These are phyloP conservation scores for Boletus patriciae DNA, from an alignment of 768 basidiomycete genomes.

Conservation along the genomic window DNA sequence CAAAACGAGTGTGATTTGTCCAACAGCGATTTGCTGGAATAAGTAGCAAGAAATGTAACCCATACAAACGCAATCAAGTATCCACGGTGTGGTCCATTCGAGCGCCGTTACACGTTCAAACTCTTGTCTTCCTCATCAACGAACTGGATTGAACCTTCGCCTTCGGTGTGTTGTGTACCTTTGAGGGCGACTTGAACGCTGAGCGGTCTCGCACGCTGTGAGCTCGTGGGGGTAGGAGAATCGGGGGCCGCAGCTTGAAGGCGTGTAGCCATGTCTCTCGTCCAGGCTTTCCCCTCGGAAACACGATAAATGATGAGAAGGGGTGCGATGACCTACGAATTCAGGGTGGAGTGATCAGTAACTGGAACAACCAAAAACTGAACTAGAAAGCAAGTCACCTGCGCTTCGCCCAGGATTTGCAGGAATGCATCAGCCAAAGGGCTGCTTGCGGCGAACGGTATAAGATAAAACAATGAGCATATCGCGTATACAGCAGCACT, in stretches of 20 bases:
- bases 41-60: background rate
- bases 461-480: conserved; percentile 33
- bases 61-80: background rate
- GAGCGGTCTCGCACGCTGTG: conserved; percentile 1
- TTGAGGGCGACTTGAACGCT: conserved; percentile 21
- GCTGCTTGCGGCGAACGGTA: conserved; percentile 26
- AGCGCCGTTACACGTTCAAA: conserved; percentile 1
- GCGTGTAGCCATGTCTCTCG: conserved; percentile 18
- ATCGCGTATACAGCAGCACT: conserved; percentile 36
- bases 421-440: conserved; percentile 30
- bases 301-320: conserved; percentile 51
- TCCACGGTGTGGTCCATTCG: background rate
- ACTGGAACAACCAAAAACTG: background rate
- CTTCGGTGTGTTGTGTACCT: background rate
- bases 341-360: background rate
- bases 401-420: conserved; percentile 32
- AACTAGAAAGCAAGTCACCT: conserved; percentile 16
- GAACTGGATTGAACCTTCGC: conserved; percentile 2
- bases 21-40: background rate
- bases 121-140: conserved; percentile 8
- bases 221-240: background rate
- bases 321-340: conserved; percentile 43
- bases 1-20: background rate
- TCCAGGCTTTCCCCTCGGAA: conserved; percentile 47
- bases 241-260: background rate